Evolutionary conservation across 2,329 filamentous ascomycete genomes (phyloP), one percentile per base, ranked within the genome.

Genomic region (Cladophialophora chaetospira): DNA sequence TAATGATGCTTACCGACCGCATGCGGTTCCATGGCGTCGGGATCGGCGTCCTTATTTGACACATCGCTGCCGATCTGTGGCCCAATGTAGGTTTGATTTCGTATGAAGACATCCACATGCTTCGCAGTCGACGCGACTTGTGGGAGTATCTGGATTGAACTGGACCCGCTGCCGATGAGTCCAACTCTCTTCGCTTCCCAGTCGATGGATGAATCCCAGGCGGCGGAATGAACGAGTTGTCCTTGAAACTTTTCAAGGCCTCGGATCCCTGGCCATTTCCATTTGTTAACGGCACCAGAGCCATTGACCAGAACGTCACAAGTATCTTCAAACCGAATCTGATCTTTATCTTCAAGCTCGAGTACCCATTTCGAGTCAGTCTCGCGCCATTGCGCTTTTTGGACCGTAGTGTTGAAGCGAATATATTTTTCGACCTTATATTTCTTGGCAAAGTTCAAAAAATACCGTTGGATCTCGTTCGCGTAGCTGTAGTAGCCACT

Each of bases 251-350:
- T 58, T 8, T 71, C 45, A 4, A 74, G 55, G 3, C 73, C 73
- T 3, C 61, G 57, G 23, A 75, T 73, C 1, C 62, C 55, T 1
- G 73, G 72, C 72, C 71, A 74, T 57, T 69, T 68, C 66, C 67
- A 69, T 8, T 65, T 61, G 33, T 49, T 59, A 25, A 60, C 6
- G 10, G 57, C 35, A 2, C 57, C 57, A 31, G 57, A 31, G 28
- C 57, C 57, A 46, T 60, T 57, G 42, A 60, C 50, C 5, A 60
- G 26, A 2, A 60, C 57, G 19, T 60, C 50, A 40, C 53, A 56
- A 11, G 13, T 44, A 26, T 60, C 57, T 5, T 11, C 43, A 21
- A 60, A 56, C 2, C 23, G 48, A 5, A 26, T 42, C n/a, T 47
- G 47, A 42, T 60, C 53, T 33, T 21, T 36, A 11, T 23, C 21